Base-by-base conservation (phyloP, 1,139 yeast genomes). In the Yamadazyma siamensis region DNA sequence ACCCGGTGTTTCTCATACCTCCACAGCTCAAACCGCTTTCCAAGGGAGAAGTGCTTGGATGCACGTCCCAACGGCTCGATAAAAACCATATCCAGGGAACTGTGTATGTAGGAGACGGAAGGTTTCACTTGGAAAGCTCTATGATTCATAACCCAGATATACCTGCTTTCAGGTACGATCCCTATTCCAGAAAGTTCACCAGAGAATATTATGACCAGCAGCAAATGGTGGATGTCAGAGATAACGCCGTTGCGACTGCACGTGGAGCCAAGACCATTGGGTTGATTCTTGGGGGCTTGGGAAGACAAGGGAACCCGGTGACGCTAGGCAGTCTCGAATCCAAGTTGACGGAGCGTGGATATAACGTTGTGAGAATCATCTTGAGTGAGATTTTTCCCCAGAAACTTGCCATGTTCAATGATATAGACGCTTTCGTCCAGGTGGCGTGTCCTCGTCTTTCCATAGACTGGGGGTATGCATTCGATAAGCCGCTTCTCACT, bases 391-490 rank as follows among this genome's bases (percentile, higher is more conserved):
- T 91, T 9, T 88, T 91, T 57, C 99, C 99, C 0, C 85, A 80
- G 33, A 91, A 91, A 49, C 63, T 91, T 23, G 83, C 96, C n/a
- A 83, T 84, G 80, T 91, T 91, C 60, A 89, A 86, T 47, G 94
- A 87, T 49, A 77, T 91, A 13, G 98, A 91, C 58, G 95, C 89
- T 5, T 91, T 94, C 70, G 84, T 91, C 13, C 99, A 91, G 56
- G 96, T 91, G 4, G 99, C 98, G 0, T 91, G 99, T 54, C 99
- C 99, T 0, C 67, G 99, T 45, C 65, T 91, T 31, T 86, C 96
- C 2, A 91, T 91, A 26, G 99, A 91, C 55, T 91, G 99, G 99
- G 99, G 99, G 1, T 91, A 94, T 54, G 98, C 98, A 0, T 91
- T 91, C 52, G 78, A 80, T 36, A 85, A 84, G 51, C 99, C 99